Evolutionary conservation across 1,284 basidiomycete species (phyloP).

Genomic region (Ustilago nuda): DNA sequence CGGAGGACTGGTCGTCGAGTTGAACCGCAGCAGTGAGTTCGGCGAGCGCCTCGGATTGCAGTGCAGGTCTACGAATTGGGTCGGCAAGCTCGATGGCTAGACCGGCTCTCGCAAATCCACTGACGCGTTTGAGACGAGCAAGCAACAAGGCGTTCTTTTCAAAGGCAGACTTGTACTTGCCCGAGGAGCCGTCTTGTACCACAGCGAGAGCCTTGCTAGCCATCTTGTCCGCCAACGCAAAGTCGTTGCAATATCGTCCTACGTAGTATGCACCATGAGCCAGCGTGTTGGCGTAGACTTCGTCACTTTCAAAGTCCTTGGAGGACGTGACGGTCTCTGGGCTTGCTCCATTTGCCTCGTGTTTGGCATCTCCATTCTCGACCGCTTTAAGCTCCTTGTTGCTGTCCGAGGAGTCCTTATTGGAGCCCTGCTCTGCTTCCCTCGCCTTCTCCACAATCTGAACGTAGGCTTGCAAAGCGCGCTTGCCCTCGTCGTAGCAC

Average conservation of each 20-base stretch:
- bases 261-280: slow-evolving; percentile 57
- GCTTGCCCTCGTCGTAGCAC: slow-evolving; percentile 59
- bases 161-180: slow-evolving; percentile 36
- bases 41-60: slow-evolving; percentile 37
- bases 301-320: slow-evolving; percentile 53
- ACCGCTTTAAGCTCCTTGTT: slow-evolving; percentile 10
- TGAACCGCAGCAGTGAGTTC: slow-evolving; percentile 75
- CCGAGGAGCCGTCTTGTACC: slow-evolving; percentile 24
- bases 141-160: slow-evolving; percentile 26
- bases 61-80: slow-evolving; percentile 32
- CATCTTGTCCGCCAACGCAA: slow-evolving; percentile 48
- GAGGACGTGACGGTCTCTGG: slow-evolving; percentile 18
- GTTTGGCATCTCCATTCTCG: slow-evolving; percentile 24
- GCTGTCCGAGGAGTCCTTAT: slow-evolving; percentile 17
- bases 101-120: slow-evolving; percentile 48
- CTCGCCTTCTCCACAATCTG: slow-evolving; percentile 65
- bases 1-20: slow-evolving; percentile 74
- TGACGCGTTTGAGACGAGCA: slow-evolving; percentile 50
- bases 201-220: slow-evolving; percentile 51
- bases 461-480: slow-evolving; percentile 59
- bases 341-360: not conserved
- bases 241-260: slow-evolving; percentile 47
- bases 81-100: slow-evolving; percentile 45
- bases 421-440: slow-evolving; percentile 42
- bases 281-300: slow-evolving; percentile 52